phyloP scores from a whole-genome alignment of 129 eudicot genomes.

The Heracleum sosnowskyi region DNA sequence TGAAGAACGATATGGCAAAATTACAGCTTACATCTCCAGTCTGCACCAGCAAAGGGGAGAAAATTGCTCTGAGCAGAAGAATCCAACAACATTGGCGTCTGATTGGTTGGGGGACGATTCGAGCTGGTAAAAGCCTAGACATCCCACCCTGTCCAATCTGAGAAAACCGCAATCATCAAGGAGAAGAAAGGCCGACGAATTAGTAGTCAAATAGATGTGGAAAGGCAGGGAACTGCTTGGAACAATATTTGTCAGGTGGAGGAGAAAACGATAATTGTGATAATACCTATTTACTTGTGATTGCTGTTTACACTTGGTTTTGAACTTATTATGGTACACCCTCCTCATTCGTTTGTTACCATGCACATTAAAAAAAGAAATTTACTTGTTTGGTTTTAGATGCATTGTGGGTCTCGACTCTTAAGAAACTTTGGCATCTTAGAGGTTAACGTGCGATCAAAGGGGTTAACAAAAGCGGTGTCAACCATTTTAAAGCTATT shows the following conservation, averaged over 20 bases:
- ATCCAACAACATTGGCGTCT: constrained; percentile 98
- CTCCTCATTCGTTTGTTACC: too few relatives aligned
- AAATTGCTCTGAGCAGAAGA: constrained; percentile 83
- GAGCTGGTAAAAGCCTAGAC: constrained; percentile 87
- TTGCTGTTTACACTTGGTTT: neutral
- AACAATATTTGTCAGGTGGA: constrained; percentile 51
- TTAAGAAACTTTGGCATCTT: neutral
- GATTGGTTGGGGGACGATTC: constrained; percentile 97
- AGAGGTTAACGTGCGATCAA: neutral
- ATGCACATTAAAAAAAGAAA: too few relatives aligned
- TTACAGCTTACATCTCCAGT: constrained; percentile 89
- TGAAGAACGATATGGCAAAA: constrained; percentile 83
- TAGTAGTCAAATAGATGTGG: constrained; percentile 26
- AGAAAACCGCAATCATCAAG: constrained; percentile 11
- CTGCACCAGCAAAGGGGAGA: constrained; percentile 96
- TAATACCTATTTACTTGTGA: neutral
- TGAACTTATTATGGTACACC: neutral
- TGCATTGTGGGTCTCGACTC: neutral
- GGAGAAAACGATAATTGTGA: constrained; percentile 21
- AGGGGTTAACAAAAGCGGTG: neutral
- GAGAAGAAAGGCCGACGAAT: neutral
- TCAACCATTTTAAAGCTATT: too few relatives aligned
- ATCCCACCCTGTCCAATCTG: constrained; percentile 86
- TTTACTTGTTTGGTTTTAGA: neutral
- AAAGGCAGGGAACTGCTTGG: constrained; percentile 40